A percentile compares a stretch with the other conserved stretches of the same genome.
phyloP scores from a whole-genome alignment of 164 flowering plant genomes.

The Brasenia schreberi region DNA sequence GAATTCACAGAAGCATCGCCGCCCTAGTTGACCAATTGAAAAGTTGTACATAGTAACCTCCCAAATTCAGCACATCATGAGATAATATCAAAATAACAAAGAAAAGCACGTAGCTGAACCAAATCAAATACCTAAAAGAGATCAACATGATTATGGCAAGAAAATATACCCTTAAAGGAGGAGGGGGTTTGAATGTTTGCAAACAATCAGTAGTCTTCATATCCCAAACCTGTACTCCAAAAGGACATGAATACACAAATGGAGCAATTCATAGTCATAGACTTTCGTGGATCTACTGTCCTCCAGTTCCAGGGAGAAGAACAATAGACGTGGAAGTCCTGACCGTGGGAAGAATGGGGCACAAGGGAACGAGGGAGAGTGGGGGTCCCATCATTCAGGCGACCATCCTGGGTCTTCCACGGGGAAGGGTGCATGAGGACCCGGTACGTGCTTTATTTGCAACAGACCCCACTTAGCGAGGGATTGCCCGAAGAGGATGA shows the following conservation, averaged over 20 bases:
- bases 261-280: too few relatives aligned
- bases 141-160: not conserved
- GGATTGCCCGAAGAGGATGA: not conserved
- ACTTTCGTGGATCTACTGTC: too few relatives aligned
- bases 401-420: too few relatives aligned
- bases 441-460: too few relatives aligned
- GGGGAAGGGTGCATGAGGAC: too few relatives aligned
- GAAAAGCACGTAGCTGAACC: not conserved
- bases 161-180: constrained; percentile 69
- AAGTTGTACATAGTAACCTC: not conserved
- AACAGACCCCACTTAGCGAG: too few relatives aligned
- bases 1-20: constrained; percentile 98
- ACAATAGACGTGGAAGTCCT: too few relatives aligned
- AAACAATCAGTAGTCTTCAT: constrained; percentile 80
- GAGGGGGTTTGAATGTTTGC: constrained; percentile 97
- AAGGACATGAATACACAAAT: not conserved
- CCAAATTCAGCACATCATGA: too few relatives aligned
- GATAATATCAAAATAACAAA: not conserved
- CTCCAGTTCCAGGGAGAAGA: too few relatives aligned
- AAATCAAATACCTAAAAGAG: not conserved
- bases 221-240: constrained; percentile 79
- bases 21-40: constrained; percentile 39
- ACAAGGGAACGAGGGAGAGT: too few relatives aligned
- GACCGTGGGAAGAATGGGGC: too few relatives aligned
- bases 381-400: too few relatives aligned